Percentiles rank a stretch among this genome's conserved stretches.
phyloP scores from a whole-genome alignment of 1,139 yeast species.

The Lodderomyces parapsilosis region DNA sequence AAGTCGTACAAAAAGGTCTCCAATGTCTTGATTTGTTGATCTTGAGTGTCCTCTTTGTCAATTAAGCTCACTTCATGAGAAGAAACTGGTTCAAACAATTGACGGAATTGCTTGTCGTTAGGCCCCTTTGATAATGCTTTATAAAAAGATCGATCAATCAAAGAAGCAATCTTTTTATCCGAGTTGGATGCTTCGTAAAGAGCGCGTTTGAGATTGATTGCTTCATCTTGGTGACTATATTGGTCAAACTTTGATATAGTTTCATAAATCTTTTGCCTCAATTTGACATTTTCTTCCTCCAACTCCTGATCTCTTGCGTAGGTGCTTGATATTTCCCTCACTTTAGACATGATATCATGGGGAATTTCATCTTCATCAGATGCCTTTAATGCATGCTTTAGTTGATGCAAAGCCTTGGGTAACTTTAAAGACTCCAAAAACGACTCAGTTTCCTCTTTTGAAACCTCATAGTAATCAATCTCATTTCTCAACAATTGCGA shows the following conservation, averaged over 20 bases:
- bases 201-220: conserved; percentile 59
- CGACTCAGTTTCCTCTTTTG: conserved; percentile 75
- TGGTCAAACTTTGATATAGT: conserved; percentile 40
- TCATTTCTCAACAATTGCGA: conserved; percentile 74
- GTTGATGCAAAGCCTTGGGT: conserved; percentile 62
- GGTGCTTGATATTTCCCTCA: conserved; percentile 26
- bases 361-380: conserved; percentile 16
- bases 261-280: conserved; percentile 42
- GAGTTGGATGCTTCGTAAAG: conserved; percentile 67
- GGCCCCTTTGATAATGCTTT: conserved; percentile 33
- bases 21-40: conserved; percentile 35
- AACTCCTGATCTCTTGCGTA: conserved; percentile 24
- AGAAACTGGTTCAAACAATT: conserved; percentile 23
- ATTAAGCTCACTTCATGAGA: conserved; percentile 47
- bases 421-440: conserved; percentile 77
- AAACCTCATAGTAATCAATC: conserved; percentile 71
- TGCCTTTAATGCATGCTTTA: conserved; percentile 33
- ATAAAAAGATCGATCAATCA: conserved; percentile 29
- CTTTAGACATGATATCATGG: conserved; percentile 19
- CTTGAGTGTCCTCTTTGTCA: conserved; percentile 55
- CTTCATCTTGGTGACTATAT: conserved; percentile 42
- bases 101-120: conserved; percentile 29
- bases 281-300: conserved; percentile 22
- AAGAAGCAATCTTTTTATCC: conserved; percentile 54
- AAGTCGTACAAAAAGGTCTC: conserved; percentile 49